Conservation (phyloP, 1,284 basidiomycete species). For the Ganoderma sinense region DNA sequence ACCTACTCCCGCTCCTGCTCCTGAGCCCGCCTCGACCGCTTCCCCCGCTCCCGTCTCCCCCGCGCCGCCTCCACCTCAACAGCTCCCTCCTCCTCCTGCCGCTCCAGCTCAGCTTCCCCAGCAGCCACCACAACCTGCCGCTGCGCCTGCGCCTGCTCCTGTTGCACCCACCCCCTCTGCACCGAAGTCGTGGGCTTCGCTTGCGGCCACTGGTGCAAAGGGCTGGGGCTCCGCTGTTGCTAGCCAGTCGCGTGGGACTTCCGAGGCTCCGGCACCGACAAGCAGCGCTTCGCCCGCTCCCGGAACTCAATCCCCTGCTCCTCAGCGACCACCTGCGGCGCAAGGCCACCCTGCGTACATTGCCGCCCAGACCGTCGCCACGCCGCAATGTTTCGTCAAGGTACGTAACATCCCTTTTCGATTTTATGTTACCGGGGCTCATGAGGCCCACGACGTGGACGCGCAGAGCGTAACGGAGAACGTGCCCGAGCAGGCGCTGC, state of each 20-base stretch:
- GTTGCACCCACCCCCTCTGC: slow-evolving; percentile 49
- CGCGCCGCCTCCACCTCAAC: slow-evolving; percentile 53
- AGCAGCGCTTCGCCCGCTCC: slow-evolving; percentile 52
- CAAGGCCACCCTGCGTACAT: slow-evolving; percentile 53
- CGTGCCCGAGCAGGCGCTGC: slow-evolving; percentile 70
- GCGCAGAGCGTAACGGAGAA: slow-evolving; percentile 77
- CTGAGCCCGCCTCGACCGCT: slow-evolving; percentile 39
- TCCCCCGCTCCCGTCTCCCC: slow-evolving; percentile 42
- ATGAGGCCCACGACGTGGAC: not conserved
- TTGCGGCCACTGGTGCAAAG: slow-evolving; percentile 82
- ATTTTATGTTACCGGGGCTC: not conserved
- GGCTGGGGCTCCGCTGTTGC: slow-evolving; percentile 85
- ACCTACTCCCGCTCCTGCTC: slow-evolving; percentile 45
- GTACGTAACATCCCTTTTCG: slow-evolving; percentile 47
- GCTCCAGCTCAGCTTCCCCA: slow-evolving; percentile 49
- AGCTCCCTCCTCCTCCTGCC: slow-evolving; percentile 42
- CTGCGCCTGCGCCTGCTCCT: slow-evolving; percentile 31
- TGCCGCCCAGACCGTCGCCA: slow-evolving; percentile 69
- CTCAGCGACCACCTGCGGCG: slow-evolving; percentile 44
- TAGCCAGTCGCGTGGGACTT: slow-evolving; percentile 74
- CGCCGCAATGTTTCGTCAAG: slow-evolving; percentile 89
- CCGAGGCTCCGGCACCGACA: slow-evolving; percentile 60
- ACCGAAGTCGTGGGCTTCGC: slow-evolving; percentile 90
- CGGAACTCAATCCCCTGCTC: slow-evolving; percentile 59
- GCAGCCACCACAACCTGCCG: slow-evolving; percentile 31